phyloP scores from a whole-genome alignment of 2,329 filamentous ascomycete genomes.

The Alternaria atra region DNA sequence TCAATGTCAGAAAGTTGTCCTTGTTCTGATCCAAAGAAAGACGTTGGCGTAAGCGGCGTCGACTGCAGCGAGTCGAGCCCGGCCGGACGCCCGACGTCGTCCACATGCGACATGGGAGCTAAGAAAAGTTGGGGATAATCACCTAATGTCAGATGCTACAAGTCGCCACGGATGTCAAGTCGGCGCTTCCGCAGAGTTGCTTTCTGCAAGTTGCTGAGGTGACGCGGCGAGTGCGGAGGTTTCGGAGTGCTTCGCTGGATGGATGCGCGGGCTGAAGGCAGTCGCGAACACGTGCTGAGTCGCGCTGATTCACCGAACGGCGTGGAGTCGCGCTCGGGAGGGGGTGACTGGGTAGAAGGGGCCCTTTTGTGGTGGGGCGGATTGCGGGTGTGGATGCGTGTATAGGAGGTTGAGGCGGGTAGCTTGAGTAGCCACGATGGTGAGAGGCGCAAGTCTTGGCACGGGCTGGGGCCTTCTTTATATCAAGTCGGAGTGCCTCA shows the following conservation, averaged over 20 bases:
- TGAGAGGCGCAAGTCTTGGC: slow-evolving; percentile 33
- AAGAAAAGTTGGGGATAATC: slow-evolving; percentile 42
- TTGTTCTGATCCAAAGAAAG: slow-evolving; percentile 34
- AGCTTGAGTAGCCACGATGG: slow-evolving; percentile 23
- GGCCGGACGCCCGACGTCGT: slow-evolving; percentile 29
- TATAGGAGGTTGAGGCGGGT: slow-evolving; percentile 29
- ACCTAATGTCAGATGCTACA: slow-evolving; percentile 53
- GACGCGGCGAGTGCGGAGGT: slow-evolving; percentile 47
- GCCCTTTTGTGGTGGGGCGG: slow-evolving; percentile 43
- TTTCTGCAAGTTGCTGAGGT: slow-evolving; percentile 40
- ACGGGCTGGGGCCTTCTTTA: slow-evolving; percentile 20
- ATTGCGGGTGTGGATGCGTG: slow-evolving; percentile 39
- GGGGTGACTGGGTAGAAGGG: slow-evolving; percentile 32
- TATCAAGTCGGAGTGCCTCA: slow-evolving; percentile 7
- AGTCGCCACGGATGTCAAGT: slow-evolving; percentile 50
- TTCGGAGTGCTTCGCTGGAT: slow-evolving; percentile 34
- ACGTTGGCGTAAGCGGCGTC: slow-evolving; percentile 23
- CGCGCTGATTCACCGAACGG: slow-evolving; percentile 37
- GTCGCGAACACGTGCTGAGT: slow-evolving; percentile 30
- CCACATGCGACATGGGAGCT: slow-evolving; percentile 33
- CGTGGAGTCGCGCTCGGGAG: slow-evolving; percentile 35
- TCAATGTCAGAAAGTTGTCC: slow-evolving; percentile 45
- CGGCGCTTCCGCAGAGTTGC: slow-evolving; percentile 54
- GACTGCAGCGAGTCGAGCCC: slow-evolving; percentile 32
- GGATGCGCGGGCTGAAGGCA: slow-evolving; percentile 27